Percentiles rank a stretch among this genome's conserved stretches.
Conservation (phyloP, 1,284 basidiomycete species). For the Afroboletus lepidellus region DNA sequence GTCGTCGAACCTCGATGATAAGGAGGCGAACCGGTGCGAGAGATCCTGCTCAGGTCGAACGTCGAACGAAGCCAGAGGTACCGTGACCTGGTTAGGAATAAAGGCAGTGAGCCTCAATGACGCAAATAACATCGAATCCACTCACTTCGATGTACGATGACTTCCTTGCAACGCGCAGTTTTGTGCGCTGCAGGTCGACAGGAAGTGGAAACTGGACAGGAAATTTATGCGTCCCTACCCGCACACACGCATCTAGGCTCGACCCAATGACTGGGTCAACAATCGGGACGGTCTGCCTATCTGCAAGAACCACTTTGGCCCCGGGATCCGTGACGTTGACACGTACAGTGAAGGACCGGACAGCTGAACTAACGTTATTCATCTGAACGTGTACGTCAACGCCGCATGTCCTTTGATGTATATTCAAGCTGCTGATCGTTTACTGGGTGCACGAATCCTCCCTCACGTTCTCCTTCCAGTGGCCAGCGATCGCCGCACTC, state of each 20-base stretch:
- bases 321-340: slow-evolving; percentile 21
- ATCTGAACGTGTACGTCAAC: slow-evolving; percentile 14
- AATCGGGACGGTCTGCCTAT: slow-evolving; percentile 5
- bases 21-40: slow-evolving; percentile 35
- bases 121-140: neutral
- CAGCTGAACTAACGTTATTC: slow-evolving; percentile 2
- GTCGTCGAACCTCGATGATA: slow-evolving; percentile 6
- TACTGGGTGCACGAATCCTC: neutral
- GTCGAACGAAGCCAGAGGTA: slow-evolving; percentile 22
- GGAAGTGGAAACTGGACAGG: slow-evolving; percentile 30
- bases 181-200: slow-evolving; percentile 33
- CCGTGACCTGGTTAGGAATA: slow-evolving; percentile 27
- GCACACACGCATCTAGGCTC: slow-evolving; percentile 7
- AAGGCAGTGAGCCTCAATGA: neutral
- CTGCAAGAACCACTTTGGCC: slow-evolving; percentile 14
- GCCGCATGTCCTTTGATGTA: neutral
- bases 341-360: slow-evolving; percentile 16
- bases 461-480: slow-evolving; percentile 8
- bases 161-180: slow-evolving; percentile 46
- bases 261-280: neutral
- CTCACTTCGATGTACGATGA: slow-evolving; percentile 51
- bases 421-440: neutral
- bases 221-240: slow-evolving; percentile 8
- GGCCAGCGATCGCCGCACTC: neutral
- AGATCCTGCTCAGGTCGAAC: slow-evolving; percentile 21